Evolutionary conservation across 2,329 filamentous ascomycete species (phyloP).

Genomic region (Fusarium domesticum): DNA sequence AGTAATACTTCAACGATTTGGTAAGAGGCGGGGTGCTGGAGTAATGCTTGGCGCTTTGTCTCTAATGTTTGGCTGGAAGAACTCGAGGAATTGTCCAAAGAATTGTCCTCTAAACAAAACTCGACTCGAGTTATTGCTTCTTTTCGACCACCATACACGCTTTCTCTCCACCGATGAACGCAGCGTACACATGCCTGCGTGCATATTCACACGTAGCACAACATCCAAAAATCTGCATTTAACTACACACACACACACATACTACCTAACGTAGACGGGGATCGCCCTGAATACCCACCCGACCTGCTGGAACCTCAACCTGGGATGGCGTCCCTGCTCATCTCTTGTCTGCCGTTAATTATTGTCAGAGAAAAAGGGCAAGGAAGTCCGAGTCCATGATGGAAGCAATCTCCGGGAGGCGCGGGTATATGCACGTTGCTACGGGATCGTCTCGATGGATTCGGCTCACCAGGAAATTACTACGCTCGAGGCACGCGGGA

Average conservation of each 20-base stretch:
- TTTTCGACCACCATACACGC: conserved; percentile 9
- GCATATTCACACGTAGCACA: conserved; percentile 18
- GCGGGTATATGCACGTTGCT: conserved; percentile 23
- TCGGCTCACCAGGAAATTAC: conserved; percentile 26
- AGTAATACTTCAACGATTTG: too few species aligned
- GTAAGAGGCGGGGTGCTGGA: too few species aligned
- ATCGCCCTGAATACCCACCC: conserved; percentile 25
- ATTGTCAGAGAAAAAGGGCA: conserved; percentile 17
- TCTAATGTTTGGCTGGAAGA: too few species aligned
- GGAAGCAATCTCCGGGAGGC: conserved; percentile 26
- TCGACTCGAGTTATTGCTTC: too few species aligned
- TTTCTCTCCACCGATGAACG: too few species aligned
- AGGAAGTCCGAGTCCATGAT: conserved; percentile 12
- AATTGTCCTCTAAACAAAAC: too few species aligned
- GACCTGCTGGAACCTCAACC: conserved; percentile 22
- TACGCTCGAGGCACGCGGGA: conserved; percentile 17
- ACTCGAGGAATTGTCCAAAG: too few species aligned
- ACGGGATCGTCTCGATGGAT: conserved; percentile 17
- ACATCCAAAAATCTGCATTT: conserved; percentile 5
- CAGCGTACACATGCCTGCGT: conserved; percentile 2
- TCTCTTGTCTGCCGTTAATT: conserved; percentile 21
- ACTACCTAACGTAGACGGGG: too few species aligned
- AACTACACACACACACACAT: too few species aligned
- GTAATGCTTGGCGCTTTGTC: too few species aligned
- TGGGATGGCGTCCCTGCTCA: conserved; percentile 22